These are phyloP conservation scores for Kodamaea lidongshanica DNA, from an alignment of 805 yeast species.

Conservation along the genomic window DNA sequence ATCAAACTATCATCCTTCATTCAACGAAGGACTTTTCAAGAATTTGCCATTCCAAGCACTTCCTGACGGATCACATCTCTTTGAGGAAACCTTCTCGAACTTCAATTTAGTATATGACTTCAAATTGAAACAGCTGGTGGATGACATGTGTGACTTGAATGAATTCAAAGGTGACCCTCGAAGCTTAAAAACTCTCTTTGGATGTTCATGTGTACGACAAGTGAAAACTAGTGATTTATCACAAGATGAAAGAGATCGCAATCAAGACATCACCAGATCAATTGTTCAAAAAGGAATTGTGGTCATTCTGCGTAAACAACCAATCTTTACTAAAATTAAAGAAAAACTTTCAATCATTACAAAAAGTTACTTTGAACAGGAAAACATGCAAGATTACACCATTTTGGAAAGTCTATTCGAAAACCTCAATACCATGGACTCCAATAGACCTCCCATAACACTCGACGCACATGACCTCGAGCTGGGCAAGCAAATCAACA, in stretches of 20 bases:
- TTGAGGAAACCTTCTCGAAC: constrained; percentile 87
- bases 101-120: constrained; percentile 77
- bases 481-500: constrained; percentile 12
- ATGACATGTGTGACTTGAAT: constrained; percentile 31
- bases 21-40: constrained; percentile 56
- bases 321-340: constrained; percentile 80
- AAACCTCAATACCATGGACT: constrained; percentile 40
- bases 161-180: constrained; percentile 34
- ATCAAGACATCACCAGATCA: constrained; percentile 70
- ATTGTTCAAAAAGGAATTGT: constrained; percentile 90
- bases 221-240: constrained; percentile 56
- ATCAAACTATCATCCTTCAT: constrained; percentile 39
- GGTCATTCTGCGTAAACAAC: constrained; percentile 68
- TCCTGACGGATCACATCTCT: constrained; percentile 94
- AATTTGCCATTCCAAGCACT: constrained; percentile 88
- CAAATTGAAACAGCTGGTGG: constrained; percentile 40
- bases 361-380: constrained; percentile 76
- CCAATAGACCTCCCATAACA: constrained; percentile 11
- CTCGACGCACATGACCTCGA: constrained; percentile 18
- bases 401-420: constrained; percentile 66
- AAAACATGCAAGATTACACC: constrained; percentile 62
- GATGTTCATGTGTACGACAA: constrained; percentile 89
- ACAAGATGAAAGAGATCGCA: constrained; percentile 35
- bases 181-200: constrained; percentile 68
- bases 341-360: constrained; percentile 90